phyloP scores from a whole-genome alignment of 345 rosid species.

The Salix udensis region DNA sequence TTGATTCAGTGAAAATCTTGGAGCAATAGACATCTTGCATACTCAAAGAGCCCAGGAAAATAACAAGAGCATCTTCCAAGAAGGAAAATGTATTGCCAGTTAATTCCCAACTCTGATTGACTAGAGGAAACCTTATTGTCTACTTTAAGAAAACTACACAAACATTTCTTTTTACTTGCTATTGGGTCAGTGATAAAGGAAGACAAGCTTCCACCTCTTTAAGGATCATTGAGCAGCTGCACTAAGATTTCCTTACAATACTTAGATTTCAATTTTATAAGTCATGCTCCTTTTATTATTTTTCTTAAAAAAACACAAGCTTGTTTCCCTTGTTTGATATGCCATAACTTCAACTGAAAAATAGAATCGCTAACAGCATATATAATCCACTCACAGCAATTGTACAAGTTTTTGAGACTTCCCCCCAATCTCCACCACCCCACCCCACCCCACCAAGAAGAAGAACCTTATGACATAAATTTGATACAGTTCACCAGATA shows the following conservation, averaged over 20 bases:
- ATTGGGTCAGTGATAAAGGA: not conserved
- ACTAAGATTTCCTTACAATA: not conserved
- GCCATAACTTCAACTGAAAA: not conserved
- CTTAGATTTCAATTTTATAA: not conserved
- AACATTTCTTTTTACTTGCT: not conserved
- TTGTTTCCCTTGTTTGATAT: not conserved
- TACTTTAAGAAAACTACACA: not conserved
- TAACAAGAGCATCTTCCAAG: not conserved
- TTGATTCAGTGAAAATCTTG: not conserved
- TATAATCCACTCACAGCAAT: not conserved
- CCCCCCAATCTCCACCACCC: not conserved
- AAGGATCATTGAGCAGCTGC: not conserved
- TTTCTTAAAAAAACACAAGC: not conserved
- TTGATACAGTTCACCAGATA: not conserved
- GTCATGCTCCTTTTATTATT: not conserved
- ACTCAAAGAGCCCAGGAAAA: not conserved
- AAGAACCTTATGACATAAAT: not conserved
- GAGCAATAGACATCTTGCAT: not conserved
- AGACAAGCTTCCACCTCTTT: not conserved
- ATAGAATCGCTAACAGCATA: not conserved
- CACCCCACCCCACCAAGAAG: not conserved
- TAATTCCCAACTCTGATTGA: not conserved
- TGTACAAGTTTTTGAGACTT: not conserved
- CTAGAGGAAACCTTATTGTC: not conserved
- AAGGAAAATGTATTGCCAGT: not conserved